A percentile compares a stretch with the other conserved stretches of the same genome.
These are phyloP conservation scores for Cladophialophora immunda DNA, from an alignment of 2,329 filamentous ascomycete genomes.

Conservation along the genomic window DNA sequence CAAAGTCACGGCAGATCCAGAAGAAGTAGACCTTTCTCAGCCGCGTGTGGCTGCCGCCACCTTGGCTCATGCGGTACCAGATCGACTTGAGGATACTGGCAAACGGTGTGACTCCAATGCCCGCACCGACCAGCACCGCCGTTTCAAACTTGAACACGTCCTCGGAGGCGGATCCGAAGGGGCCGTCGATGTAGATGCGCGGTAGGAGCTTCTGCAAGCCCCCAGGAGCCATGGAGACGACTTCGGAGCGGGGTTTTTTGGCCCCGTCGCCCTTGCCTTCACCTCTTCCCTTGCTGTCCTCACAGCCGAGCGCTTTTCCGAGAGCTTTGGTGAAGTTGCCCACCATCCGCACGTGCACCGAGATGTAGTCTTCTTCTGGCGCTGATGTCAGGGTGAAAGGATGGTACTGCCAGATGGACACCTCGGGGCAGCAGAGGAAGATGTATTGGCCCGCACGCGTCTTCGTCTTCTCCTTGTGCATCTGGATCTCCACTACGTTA, in stretches of 20 bases:
- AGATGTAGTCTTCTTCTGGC: slow-evolving; percentile 89
- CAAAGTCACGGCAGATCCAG: slow-evolving; percentile 90
- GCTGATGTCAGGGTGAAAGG: slow-evolving; percentile 87
- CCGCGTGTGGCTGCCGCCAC: slow-evolving; percentile 76
- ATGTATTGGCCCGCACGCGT: slow-evolving; percentile 82
- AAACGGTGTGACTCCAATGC: slow-evolving; percentile 62
- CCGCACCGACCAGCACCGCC: slow-evolving; percentile 59
- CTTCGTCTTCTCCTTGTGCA: slow-evolving; percentile 88
- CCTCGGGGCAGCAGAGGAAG: slow-evolving; percentile 85
- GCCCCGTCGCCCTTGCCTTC: slow-evolving; percentile 40
- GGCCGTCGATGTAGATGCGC: slow-evolving; percentile 82
- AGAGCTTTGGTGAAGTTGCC: slow-evolving; percentile 80
- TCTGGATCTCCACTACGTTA: slow-evolving; percentile 89
- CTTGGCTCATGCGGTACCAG: slow-evolving; percentile 81
- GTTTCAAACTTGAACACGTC: slow-evolving; percentile 75
- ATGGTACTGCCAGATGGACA: slow-evolving; percentile 89
- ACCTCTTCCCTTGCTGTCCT: slow-evolving; percentile 58
- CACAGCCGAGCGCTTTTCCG: slow-evolving; percentile 76
- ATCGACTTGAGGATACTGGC: slow-evolving; percentile 76
- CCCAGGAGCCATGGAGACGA: slow-evolving; percentile 70
- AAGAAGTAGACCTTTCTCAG: slow-evolving; percentile 91
- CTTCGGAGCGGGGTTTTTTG: slow-evolving; percentile 56
- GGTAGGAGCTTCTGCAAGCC: slow-evolving; percentile 75
- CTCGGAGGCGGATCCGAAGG: slow-evolving; percentile 85
- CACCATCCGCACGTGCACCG: slow-evolving; percentile 82